These are phyloP conservation scores for Boletales sp. DNA, from an alignment of 768 basidiomycete genomes.

Conservation along the genomic window DNA sequence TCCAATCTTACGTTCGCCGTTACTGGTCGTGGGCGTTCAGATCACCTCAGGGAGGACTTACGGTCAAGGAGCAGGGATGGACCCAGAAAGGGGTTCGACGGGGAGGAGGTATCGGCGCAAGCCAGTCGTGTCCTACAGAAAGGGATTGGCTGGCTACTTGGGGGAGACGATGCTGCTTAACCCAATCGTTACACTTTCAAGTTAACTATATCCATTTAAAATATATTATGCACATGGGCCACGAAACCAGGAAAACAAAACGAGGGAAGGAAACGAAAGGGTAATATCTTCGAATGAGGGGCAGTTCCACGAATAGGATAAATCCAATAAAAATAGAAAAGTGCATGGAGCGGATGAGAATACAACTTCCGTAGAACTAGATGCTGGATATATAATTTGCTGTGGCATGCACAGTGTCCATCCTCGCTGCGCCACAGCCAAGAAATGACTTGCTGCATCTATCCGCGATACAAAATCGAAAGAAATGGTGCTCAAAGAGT, in stretches of 20 bases:
- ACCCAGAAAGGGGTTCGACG: constrained; percentile 40
- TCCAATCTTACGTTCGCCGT: constrained; percentile 72
- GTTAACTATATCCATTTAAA: constrained; percentile 16
- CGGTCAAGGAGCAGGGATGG: constrained; percentile 38
- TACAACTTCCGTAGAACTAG: constrained; percentile 10
- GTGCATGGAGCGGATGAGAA: not conserved
- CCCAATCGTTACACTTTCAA: too few relatives aligned
- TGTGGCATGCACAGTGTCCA: constrained; percentile 7
- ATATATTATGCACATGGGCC: constrained; percentile 24
- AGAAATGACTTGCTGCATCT: constrained; percentile 12
- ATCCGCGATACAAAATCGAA: constrained; percentile 13
- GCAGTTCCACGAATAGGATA: constrained; percentile 27
- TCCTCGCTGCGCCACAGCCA: constrained; percentile 11
- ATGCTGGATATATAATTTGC: constrained; percentile 11
- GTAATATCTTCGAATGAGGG: constrained; percentile 18
- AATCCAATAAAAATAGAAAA: constrained; percentile 26
- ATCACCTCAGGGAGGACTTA: constrained; percentile 14
- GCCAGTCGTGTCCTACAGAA: constrained; percentile 78
- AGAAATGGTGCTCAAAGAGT: constrained; percentile 8
- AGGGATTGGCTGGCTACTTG: constrained; percentile 96
- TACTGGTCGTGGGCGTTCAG: constrained; percentile 36
- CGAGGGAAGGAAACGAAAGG: constrained; percentile 8
- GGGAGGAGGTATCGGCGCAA: constrained; percentile 65
- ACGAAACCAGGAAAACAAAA: constrained; percentile 26
- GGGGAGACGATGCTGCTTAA: constrained; percentile 58